Evolutionary conservation across 768 basidiomycete species (phyloP), one percentile per base, ranked within the genome.

Genomic region (Hortiboletus campestris): DNA sequence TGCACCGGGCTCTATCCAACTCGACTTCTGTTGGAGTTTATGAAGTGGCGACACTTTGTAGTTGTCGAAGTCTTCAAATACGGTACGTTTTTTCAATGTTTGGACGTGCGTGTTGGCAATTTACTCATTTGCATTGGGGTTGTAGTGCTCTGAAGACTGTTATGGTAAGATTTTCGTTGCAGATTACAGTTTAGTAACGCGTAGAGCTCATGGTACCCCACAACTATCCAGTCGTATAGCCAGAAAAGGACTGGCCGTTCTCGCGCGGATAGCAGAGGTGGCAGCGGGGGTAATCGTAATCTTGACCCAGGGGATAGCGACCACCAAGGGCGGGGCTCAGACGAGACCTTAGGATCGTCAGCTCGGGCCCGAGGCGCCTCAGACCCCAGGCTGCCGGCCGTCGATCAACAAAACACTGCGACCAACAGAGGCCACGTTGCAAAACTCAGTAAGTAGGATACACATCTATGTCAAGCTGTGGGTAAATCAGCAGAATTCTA

Each of bases 31-130:
- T 95, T 19, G 91, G 89, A 28, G 89, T 98, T 42, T 98, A 98
- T 68, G 94, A 97, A 69, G 94, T 97, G 11, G 92, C 95, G 10
- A 96, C 95, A 3, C 75, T 98, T 5, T 94, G 92, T 66, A 90
- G 85, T 60, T 91, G 89, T 68, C 83, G 91, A 59, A 89, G 90
- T 66, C 75, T 98, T 54, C 94, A 97, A 66, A 93, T 97, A 62
- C 79, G 94, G 86, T 89, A 72, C 47, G 82, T 79, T 53, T 58
- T 55, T 53, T 51, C 4, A 16, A 62, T 53, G 7, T 61, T 63
- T 66, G 41, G 45, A 49, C 39, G 28, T 42, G 47, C 39, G 28
- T 42, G 47, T 29, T 58, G 57, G 12, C 54, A 49, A 46, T 36
- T 61, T 47, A 50, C 57, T 55, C 41, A 49, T 57, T 38, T 49